Evolutionary conservation across 768 basidiomycete species (phyloP).

Genomic region (Omphalotus guepiniiformis): DNA sequence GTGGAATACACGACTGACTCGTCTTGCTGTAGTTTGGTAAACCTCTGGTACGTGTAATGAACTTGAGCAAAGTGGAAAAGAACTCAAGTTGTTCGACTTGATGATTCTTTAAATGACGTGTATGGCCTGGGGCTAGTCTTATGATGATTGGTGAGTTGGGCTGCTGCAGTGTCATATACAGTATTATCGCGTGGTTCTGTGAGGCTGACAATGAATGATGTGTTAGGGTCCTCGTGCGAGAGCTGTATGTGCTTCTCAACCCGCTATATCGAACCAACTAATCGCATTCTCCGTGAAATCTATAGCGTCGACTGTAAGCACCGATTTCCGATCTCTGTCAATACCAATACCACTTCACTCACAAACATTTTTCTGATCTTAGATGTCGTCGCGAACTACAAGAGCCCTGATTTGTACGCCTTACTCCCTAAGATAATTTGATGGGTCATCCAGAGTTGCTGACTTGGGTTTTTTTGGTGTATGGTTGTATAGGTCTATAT

Average conservation of each 20-base stretch:
- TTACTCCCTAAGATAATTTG: too few relatives aligned
- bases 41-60: conserved; percentile 52
- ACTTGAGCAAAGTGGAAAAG: not conserved
- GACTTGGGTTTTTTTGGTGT: conserved; percentile 36
- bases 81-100: conserved; percentile 8
- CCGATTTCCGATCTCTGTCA: not conserved
- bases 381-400: conserved; percentile 72
- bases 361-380: not conserved
- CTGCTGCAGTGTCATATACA: not conserved
- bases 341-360: not conserved
- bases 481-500: conserved; percentile 15
- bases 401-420: conserved; percentile 84
- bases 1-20: not conserved
- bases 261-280: not conserved
- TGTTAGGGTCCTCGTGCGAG: conserved; percentile 63
- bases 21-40: conserved; percentile 55
- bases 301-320: conserved; percentile 70
- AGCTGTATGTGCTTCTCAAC: conserved; percentile 51
- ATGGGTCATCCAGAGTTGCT: too few relatives aligned
- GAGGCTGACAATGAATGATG: too few relatives aligned
- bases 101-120: not conserved
- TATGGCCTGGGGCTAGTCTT: conserved; percentile 36
- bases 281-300: not conserved
- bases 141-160: conserved; percentile 51
- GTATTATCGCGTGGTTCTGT: not conserved